Evolutionary conservation across 371 early-diverging fungal genomes (phyloP), one percentile per base, ranked within the genome.

Genomic region (Mucor irregularis): DNA sequence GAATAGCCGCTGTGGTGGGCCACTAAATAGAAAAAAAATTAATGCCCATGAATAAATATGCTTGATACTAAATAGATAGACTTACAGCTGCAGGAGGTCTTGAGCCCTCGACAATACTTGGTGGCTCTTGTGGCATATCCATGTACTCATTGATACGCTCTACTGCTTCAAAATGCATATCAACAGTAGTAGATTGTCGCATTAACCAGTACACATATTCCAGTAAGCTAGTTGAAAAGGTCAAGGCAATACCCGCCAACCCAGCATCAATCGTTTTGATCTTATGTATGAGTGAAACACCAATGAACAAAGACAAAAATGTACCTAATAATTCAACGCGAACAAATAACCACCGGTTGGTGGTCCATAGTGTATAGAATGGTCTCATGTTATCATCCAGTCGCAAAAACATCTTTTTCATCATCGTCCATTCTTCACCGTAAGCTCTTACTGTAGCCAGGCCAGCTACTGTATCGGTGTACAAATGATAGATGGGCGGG

Each of bases 101-200:
- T 1, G 62, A 68, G 1, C 74, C 80, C 21, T 79, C 78, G 6
- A 78, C 75, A 16, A 80, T 69, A 17, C 83, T 72, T 26, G 84
- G 73, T 11, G 93, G 88, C 47, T 93, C 93, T 58, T 87, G 85
- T 39, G 87, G 84, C 64, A 90, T 74, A 0, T 66, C 63, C 61
- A 81, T 64, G 62, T 91, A 95, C 62, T 94, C 87, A 26, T 80
- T 74, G 8, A 92, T 78, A 17, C 93, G 85, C 56, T 95, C 94
- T 4, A 94, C 87, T 13, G 89, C 78, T 73, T 91, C 91, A 81
- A 92, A 83, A 62, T 86, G 81, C 88, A 89, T 90, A 71, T 94
- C 95, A 42, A 92, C 81, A 8, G 84, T 79, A 4, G 93, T 89
- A 33, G 87, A 88, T 56, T 75, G 83, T 34, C 93, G 80, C 60